Base-by-base conservation (phyloP, 495 filamentous ascomycete species). In the Rusavskia elegans region DNA sequence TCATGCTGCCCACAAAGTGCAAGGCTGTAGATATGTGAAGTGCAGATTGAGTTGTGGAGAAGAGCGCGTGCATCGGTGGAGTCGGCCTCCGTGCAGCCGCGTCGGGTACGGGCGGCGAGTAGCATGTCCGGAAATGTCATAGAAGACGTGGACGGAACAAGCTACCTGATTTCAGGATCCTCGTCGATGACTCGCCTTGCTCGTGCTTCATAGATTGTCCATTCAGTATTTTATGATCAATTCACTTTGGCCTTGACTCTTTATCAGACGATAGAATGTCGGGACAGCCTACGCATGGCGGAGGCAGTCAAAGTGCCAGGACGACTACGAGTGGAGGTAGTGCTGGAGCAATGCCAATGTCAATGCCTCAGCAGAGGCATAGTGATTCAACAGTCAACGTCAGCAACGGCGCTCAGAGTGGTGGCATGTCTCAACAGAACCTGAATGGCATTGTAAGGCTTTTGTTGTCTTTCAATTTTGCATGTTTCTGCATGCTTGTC, bases 381-480 rank as follows among this genome's bases (percentile, higher is more conserved):
- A 56, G 19, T 17, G 55, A 55, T 42, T n/a, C 38, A 35, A 50
- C 56, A 27, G 30, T 36, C 13, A 51, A 51, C 40, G 48, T 50
- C 17, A 49, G 51, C 27, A 55, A 29, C 23, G 38, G 36, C 37
- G 58, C 29, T 50, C 72, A 56, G 44, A 65, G 59, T 56, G 75
- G 66, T 54, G 75, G 58, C 57, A 78, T 71, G 74, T 85, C 85
- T 3, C 83, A 86, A 40, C 89, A 93, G 57, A 94, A 95, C 61
- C 65, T 98, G 8, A 98, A 98, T 56, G 87, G 93, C 57, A 98
- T 98, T 63, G 90, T 95, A 76, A 73, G 85, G 74, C 55, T 42
- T 56, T 13, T 13, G 48, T 57, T 10, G 11, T 56, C 42, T 49
- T n/a, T 25, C 16, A 25, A 17, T 52, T 35, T 25, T 56, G 29